These are phyloP conservation scores for Brassica cretica DNA, from an alignment of 345 rosid species.

Conservation along the genomic window DNA sequence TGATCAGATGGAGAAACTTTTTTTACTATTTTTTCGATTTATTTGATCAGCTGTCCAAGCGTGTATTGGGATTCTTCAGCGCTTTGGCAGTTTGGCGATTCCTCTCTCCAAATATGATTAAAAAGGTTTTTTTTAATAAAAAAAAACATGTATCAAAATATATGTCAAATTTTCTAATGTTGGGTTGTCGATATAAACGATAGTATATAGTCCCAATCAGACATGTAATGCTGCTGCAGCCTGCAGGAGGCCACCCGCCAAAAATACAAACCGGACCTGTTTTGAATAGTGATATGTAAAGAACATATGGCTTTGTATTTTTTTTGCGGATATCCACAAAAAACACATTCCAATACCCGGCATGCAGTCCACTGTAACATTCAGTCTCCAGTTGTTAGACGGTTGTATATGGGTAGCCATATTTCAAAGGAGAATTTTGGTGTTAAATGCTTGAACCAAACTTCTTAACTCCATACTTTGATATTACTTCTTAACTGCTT, in stretches of 20 bases:
- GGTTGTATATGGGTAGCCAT: not conserved
- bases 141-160: no score
- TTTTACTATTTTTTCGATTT: not conserved
- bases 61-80: no score
- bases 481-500: no score
- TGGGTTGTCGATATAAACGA: no score
- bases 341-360: not conserved
- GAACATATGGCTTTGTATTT: no score
- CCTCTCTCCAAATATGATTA: not conserved
- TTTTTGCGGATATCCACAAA: no score
- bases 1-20: not conserved
- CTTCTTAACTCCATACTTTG: not conserved
- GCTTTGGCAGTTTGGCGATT: not conserved
- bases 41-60: not conserved
- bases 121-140: no score
- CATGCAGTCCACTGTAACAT: not conserved
- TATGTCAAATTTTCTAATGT: no score
- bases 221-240: not conserved
- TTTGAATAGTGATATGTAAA: not conserved
- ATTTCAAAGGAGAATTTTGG: not conserved
- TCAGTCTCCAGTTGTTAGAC: not conserved
- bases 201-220: not conserved
- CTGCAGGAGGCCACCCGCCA: not conserved
- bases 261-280: not conserved
- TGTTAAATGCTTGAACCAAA: not conserved